These are phyloP conservation scores for Suillus fuscotomentosus DNA, from an alignment of 768 basidiomycete genomes.

Conservation along the genomic window DNA sequence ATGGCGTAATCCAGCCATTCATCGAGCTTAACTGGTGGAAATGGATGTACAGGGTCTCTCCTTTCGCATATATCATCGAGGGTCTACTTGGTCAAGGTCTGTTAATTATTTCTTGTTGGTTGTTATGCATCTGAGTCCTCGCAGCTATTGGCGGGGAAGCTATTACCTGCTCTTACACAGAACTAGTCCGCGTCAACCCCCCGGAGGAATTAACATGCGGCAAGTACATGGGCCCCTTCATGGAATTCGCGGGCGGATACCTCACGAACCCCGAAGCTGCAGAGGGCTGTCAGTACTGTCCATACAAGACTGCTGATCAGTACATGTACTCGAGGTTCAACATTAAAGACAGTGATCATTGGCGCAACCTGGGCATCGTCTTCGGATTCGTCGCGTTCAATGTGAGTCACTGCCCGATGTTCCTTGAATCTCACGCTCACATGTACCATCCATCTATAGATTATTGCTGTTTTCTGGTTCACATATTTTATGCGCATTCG, in stretches of 20 bases:
- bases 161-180: slow-evolving; percentile 48
- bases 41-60: no score
- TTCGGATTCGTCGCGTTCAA: slow-evolving; percentile 22
- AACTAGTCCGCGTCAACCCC: slow-evolving; percentile 43
- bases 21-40: no score
- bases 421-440: no score
- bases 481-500: no score
- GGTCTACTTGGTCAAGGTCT: no score
- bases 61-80: no score
- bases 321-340: slow-evolving; percentile 43
- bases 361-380: slow-evolving; percentile 55
- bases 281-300: slow-evolving; percentile 45
- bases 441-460: no score
- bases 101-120: no score
- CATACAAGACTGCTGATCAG: slow-evolving; percentile 48
- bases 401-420: no score
- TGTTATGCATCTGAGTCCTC: no score
- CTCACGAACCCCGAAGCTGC: slow-evolving; percentile 37
- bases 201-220: slow-evolving; percentile 47
- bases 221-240: slow-evolving; percentile 44
- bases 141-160: slow-evolving; percentile 13
- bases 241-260: slow-evolving; percentile 44
- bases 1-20: no score
- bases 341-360: slow-evolving; percentile 51
- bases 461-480: no score